Evolutionary conservation across 257 asterid species (phyloP).

Genomic region (Gardenia jasminoides): DNA sequence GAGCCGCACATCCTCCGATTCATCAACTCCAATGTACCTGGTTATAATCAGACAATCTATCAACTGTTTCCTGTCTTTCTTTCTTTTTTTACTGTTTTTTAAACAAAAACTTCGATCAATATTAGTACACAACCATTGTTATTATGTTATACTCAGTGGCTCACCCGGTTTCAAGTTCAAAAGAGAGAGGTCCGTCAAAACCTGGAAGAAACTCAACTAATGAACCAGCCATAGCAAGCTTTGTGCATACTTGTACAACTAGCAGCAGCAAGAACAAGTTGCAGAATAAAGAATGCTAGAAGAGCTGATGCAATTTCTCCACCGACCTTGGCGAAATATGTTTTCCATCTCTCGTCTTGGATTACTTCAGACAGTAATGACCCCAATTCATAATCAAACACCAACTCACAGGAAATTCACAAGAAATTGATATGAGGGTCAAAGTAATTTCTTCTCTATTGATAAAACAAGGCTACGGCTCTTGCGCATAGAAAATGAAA

Average conservation of each 20-base stretch:
- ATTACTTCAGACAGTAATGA: too few relatives aligned
- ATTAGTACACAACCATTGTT: too few relatives aligned
- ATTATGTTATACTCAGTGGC: conserved; percentile 36
- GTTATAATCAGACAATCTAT: neutral
- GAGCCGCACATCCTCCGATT: conserved; percentile 26
- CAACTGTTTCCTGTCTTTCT: neutral
- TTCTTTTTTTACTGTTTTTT: neutral
- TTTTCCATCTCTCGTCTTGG: neutral
- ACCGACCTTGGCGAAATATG: neutral
- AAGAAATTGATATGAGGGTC: too few relatives aligned
- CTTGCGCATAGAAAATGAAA: too few relatives aligned
- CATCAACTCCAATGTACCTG: conserved; percentile 23
- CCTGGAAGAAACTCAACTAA: conserved; percentile 30
- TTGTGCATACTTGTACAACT: neutral
- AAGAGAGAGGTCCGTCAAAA: conserved; percentile 28
- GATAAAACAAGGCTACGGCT: too few relatives aligned
- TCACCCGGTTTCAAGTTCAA: conserved; percentile 25
- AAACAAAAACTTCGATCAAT: too few relatives aligned
- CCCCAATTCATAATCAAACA: too few relatives aligned
- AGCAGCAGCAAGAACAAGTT: neutral
- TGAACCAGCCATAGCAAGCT: conserved; percentile 17
- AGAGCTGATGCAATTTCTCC: neutral
- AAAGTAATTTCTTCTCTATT: too few relatives aligned
- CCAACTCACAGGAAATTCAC: too few relatives aligned
- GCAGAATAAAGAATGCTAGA: too few relatives aligned